Percentiles rank a stretch among this genome's conserved stretches.
Conservation (phyloP, 495 filamentous ascomycete species). For the Daldinia grandis region DNA sequence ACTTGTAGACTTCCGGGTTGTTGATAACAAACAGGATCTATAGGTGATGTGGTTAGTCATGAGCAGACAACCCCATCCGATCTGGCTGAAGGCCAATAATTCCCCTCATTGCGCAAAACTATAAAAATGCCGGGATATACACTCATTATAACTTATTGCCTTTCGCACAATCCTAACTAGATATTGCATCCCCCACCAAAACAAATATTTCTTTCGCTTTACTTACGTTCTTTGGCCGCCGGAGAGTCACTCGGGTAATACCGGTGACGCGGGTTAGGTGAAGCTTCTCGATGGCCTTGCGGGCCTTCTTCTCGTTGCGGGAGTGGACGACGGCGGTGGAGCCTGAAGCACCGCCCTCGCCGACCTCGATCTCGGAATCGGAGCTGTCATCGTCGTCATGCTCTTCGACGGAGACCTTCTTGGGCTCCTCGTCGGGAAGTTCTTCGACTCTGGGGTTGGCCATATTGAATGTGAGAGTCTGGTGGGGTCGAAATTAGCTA, state of each 20-base stretch:
- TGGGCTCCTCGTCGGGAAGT: conserved; percentile 88
- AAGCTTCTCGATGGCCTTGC: conserved; percentile 98
- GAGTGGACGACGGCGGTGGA: conserved; percentile 91
- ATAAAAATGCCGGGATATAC: not conserved
- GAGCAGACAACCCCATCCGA: not conserved
- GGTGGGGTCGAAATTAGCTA: conserved; percentile 31
- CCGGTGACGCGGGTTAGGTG: conserved; percentile 95
- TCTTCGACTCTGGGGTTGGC: conserved; percentile 98
- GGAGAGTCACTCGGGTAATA: conserved; percentile 96
- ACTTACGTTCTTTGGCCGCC: conserved; percentile 97
- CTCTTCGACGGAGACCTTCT: conserved; percentile 82
- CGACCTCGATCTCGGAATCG: conserved; percentile 76
- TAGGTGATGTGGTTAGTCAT: conserved; percentile 41
- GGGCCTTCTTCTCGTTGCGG: conserved; percentile 99
- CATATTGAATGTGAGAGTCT: conserved; percentile 67
- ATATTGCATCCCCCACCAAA: not conserved
- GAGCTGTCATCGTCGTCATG: conserved; percentile 75
- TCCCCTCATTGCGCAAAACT: not conserved
- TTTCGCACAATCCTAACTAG: conserved; percentile 1
- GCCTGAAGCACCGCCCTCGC: conserved; percentile 77
- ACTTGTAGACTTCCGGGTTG: conserved; percentile 99
- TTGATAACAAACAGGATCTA: conserved; percentile 99
- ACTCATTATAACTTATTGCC: not conserved
- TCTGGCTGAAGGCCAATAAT: not conserved
- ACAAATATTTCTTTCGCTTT: not conserved